Percentiles rank a stretch among this genome's conserved stretches.
These are phyloP conservation scores for Lactarius sp. DNA, from an alignment of 768 basidiomycete species.

Conservation along the genomic window DNA sequence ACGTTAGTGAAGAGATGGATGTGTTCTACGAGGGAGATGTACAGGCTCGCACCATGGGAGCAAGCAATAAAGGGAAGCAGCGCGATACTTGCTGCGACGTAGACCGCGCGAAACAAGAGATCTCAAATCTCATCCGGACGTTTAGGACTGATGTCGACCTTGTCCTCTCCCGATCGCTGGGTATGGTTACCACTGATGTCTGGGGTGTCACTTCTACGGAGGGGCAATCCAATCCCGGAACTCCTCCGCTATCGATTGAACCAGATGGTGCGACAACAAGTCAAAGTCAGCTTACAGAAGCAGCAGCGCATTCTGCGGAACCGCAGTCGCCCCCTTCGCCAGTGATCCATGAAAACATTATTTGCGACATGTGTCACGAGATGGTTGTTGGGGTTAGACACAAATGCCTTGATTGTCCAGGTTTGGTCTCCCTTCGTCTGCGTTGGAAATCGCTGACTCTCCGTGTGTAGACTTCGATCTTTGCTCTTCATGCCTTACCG, in stretches of 20 bases:
- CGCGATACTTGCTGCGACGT: conserved; percentile 40
- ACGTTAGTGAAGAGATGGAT: conserved; percentile 11
- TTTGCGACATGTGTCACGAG: conserved; percentile 60
- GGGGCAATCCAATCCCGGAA: background rate
- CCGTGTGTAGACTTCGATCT: conserved; percentile 59
- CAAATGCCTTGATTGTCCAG: conserved; percentile 75
- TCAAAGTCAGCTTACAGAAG: background rate
- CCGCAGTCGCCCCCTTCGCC: conserved; percentile 6
- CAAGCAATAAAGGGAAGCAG: conserved; percentile 5
- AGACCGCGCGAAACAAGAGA: conserved; percentile 44
- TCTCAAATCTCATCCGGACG: conserved; percentile 42
- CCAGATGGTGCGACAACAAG: background rate
- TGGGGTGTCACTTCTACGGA: conserved; percentile 6
- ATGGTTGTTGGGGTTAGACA: conserved; percentile 63
- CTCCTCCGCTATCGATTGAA: background rate
- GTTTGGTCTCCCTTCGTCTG: conserved; percentile 35
- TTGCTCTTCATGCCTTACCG: conserved; percentile 51
- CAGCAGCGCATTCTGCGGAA: background rate
- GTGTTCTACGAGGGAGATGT: background rate
- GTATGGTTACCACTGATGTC: conserved; percentile 26
- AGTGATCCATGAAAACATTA: conserved; percentile 48
- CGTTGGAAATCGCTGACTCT: background rate
- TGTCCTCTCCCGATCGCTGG: conserved; percentile 39
- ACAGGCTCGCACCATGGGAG: background rate
- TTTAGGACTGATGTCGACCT: conserved; percentile 53